Conservation (phyloP, 768 basidiomycete species). For the Kwoniella botswanensis region DNA sequence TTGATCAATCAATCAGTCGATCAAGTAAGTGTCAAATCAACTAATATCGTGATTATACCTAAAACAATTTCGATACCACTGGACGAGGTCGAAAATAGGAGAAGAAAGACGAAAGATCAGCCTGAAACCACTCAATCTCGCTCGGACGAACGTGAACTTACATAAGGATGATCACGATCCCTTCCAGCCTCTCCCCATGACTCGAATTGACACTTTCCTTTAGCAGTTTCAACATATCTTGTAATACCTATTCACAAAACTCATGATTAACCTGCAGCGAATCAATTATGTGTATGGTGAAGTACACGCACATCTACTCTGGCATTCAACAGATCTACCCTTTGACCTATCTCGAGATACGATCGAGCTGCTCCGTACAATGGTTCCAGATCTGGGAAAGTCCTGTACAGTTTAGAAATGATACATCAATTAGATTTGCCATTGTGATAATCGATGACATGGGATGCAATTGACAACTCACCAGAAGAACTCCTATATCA, state of each 20-base stretch:
- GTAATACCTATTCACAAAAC: slow-evolving; percentile 69
- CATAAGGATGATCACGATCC: slow-evolving; percentile 89
- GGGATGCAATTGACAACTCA: slow-evolving; percentile 61
- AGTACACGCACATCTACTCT: slow-evolving; percentile 75
- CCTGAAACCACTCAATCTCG: neutral
- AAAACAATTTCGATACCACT: slow-evolving; percentile 66
- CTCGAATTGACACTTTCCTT: slow-evolving; percentile 92
- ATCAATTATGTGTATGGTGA: neutral
- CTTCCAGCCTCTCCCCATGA: slow-evolving; percentile 88
- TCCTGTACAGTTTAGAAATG: slow-evolving; percentile 61
- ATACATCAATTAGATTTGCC: neutral
- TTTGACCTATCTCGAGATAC: slow-evolving; percentile 92
- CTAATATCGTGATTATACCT: slow-evolving; percentile 86
- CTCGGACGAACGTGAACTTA: slow-evolving; percentile 63
- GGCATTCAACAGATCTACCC: slow-evolving; percentile 88
- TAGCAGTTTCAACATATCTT: slow-evolving; percentile 93
- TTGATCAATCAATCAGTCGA: neutral
- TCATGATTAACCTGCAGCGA: neutral
- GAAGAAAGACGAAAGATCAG: neutral
- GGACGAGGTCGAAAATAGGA: neutral
- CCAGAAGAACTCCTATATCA: slow-evolving; percentile 86
- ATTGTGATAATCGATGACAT: neutral
- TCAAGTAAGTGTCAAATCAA: slow-evolving; percentile 64
- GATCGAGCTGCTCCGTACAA: slow-evolving; percentile 90
- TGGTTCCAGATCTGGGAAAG: slow-evolving; percentile 92